These are phyloP conservation scores for Aspergillus haitiensis DNA, from an alignment of 495 filamentous ascomycete genomes.

Conservation along the genomic window DNA sequence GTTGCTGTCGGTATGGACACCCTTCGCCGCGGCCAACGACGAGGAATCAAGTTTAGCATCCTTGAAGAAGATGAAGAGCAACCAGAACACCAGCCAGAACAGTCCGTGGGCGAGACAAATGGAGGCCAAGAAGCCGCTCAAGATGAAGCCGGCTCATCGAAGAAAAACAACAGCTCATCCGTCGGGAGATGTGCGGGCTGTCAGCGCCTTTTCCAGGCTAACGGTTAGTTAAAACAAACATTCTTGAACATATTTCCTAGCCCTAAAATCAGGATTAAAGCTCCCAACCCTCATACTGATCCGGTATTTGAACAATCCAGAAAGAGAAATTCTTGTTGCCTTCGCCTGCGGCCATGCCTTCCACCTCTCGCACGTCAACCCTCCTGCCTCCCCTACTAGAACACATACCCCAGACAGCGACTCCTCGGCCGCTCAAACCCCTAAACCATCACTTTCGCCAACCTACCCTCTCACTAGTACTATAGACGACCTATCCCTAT, in stretches of 20 bases:
- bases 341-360: conserved; percentile 93
- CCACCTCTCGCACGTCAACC: conserved; percentile 75
- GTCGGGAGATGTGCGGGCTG: conserved; percentile 58
- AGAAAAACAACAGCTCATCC: conserved; percentile 22
- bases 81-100: conserved; percentile 12
- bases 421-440: conserved; percentile 29
- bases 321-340: conserved; percentile 77
- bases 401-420: conserved; percentile 23
- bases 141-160: conserved; percentile 18
- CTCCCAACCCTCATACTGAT: background rate
- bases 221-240: conserved; percentile 40
- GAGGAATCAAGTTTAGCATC: conserved; percentile 87
- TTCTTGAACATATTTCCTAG: background rate
- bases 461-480: background rate
- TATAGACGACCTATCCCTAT: conserved; percentile 22
- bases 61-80: conserved; percentile 33
- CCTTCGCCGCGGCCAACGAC: conserved; percentile 71
- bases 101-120: conserved; percentile 12
- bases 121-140: background rate
- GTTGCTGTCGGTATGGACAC: conserved; percentile 79
- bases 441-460: conserved; percentile 28
- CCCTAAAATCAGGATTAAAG: background rate
- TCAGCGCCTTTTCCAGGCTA: conserved; percentile 54
- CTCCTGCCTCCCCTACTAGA: conserved; percentile 38
- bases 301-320: conserved; percentile 35